Evolutionary conservation across 257 asterid genomes (phyloP), one percentile per base, ranked within the genome.

Genomic region (Vinca minor): DNA sequence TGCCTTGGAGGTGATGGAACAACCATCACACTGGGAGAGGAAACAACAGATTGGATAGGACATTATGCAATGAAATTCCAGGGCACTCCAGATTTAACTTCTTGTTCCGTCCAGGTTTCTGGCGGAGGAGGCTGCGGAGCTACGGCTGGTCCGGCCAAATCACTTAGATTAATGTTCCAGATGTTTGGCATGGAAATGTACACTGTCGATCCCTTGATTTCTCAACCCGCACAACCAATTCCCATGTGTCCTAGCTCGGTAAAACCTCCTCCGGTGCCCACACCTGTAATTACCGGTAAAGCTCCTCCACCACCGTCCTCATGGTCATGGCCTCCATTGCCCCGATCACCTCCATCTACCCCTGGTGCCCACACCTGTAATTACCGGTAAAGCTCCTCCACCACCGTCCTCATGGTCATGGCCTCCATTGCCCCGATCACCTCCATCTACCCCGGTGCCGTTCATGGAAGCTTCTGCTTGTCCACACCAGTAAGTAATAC

Each of bases 1-100:
- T 93, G 99, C 48, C 97, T 86, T 34, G 88, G 83, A 38, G 82
- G 76, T 25, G 85, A 87, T 25, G 99, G 97, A 28, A 85, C 80
- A 63, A 50, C 65, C 56, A 70, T 83, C 10, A 64, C 72, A 7
- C 69, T 78, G 87, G 71, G 90, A 58, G 95, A 89, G 62, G 90
- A 87, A 53, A 81, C 92, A 1, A 84, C 97, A 1, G 84, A 89
- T 18, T 85, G 89, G 90, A 49, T 83, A 21, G 98, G 98, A 5
- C 72, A 57, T 66, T 93, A 77, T 17, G 83, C 78, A 1, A 83
- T 93, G 83, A 83, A 80, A 34, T 69, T 93, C 42, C 89, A 74
- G 2, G 95, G 95, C 44, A 66, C 82, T n/a, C 95, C 93, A 7
- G 84, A 87, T 55, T 72, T 91, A 77, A 74, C 86, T 32, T 63